phyloP scores from a whole-genome alignment of 176 grass and related monocot genomes.

The Elaeis guineensis region DNA sequence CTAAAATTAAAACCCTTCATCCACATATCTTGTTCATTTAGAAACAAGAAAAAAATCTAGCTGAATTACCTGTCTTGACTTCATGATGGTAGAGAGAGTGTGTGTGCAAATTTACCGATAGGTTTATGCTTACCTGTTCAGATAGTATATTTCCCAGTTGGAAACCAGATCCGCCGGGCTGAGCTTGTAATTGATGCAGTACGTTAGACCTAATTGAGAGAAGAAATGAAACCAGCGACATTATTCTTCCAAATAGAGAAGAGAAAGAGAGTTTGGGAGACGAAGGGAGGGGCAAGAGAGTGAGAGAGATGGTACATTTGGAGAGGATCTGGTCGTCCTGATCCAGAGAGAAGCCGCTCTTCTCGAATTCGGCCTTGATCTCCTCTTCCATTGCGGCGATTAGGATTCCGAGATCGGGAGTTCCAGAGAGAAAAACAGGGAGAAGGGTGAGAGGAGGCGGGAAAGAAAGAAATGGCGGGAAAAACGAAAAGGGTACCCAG shows the following conservation, averaged over 20 bases:
- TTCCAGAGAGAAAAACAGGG: neutral
- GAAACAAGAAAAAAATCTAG: too few relatives aligned
- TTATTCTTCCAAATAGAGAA: too few relatives aligned
- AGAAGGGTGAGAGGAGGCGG: neutral
- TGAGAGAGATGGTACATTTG: slow-evolving; percentile 34
- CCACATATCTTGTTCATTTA: too few relatives aligned
- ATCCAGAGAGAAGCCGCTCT: slow-evolving; percentile 57
- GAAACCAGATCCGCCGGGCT: slow-evolving; percentile 65
- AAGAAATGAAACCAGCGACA: neutral
- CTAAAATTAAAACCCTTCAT: too few relatives aligned
- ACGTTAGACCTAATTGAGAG: slow-evolving; percentile 58
- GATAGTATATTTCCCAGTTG: slow-evolving; percentile 88
- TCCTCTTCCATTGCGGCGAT: slow-evolving; percentile 56
- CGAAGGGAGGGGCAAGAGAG: neutral
- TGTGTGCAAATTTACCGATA: neutral
- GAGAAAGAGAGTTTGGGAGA: too few relatives aligned
- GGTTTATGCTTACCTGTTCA: slow-evolving; percentile 51
- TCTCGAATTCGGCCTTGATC: slow-evolving; percentile 72
- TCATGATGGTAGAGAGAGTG: too few relatives aligned
- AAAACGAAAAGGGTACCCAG: too few relatives aligned
- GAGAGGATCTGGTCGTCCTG: slow-evolving; percentile 55
- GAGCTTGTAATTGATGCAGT: slow-evolving; percentile 96
- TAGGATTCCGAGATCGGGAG: neutral
- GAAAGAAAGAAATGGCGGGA: neutral
- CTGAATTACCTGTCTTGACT: too few relatives aligned